Percentiles rank a stretch among this genome's conserved stretches.
Conservation (phyloP, 805 yeast genomes). For the Saccharomyces jurei region DNA sequence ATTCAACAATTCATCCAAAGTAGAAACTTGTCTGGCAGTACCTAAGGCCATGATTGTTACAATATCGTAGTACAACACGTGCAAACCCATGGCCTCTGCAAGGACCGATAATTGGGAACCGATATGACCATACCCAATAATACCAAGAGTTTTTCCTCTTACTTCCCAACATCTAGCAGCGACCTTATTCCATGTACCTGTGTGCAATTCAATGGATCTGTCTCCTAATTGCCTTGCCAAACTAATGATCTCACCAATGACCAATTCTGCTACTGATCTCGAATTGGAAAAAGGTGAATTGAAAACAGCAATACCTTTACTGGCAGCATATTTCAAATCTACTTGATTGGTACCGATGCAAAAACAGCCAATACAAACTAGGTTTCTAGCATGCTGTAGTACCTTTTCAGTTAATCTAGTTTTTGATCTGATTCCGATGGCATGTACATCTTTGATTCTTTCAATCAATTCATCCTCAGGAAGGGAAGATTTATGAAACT, state of each 20-base stretch:
- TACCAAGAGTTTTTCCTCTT: constrained; percentile 93
- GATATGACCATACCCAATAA: constrained; percentile 93
- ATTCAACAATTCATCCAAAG: constrained; percentile 69
- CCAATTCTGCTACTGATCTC: constrained; percentile 93
- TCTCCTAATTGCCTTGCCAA: constrained; percentile 93
- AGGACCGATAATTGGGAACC: constrained; percentile 91
- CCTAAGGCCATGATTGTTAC: constrained; percentile 90
- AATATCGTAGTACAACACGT: constrained; percentile 83
- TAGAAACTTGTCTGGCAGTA: constrained; percentile 81
- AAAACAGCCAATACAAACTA: constrained; percentile 89
- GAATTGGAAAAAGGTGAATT: constrained; percentile 96
- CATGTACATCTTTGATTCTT: constrained; percentile 84
- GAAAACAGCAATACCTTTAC: constrained; percentile 87
- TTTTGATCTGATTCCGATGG: constrained; percentile 93
- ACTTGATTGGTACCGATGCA: constrained; percentile 98
- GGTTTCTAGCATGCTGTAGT: constrained; percentile 73
- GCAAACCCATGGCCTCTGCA: constrained; percentile 96
- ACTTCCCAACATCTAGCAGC: constrained; percentile 93
- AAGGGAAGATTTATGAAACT: constrained; percentile 76
- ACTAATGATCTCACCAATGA: constrained; percentile 84
- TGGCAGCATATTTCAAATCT: constrained; percentile 82
- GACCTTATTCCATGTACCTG: constrained; percentile 95
- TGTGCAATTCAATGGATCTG: constrained; percentile 85
- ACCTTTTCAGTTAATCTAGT: constrained; percentile 75
- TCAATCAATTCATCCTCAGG: constrained; percentile 88